These are phyloP conservation scores for Carallia pectinifolia DNA, from an alignment of 345 rosid genomes.

Conservation along the genomic window DNA sequence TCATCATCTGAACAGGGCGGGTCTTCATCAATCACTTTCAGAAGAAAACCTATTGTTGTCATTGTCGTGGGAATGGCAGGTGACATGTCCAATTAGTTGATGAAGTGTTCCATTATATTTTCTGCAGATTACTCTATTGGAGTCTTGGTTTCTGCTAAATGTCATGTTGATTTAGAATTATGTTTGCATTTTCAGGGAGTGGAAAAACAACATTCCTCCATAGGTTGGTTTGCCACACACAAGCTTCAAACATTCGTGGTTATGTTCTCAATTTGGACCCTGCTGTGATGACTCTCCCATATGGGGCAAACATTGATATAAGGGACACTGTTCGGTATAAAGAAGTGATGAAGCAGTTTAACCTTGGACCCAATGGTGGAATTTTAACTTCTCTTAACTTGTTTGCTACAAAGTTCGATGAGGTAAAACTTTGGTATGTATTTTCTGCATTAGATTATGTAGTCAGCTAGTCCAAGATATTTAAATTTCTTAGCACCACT, in stretches of 20 bases:
- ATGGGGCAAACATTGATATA: slow-evolving; percentile 75
- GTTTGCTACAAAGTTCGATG: slow-evolving; percentile 79
- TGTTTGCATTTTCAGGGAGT: slow-evolving; percentile 44
- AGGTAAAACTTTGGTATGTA: too few relatives aligned
- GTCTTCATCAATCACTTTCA: slow-evolving; percentile 45
- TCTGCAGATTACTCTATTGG: not conserved
- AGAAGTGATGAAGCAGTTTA: slow-evolving; percentile 83
- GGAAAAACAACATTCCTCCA: slow-evolving; percentile 81
- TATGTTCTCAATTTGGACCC: slow-evolving; percentile 86
- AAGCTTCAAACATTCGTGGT: slow-evolving; percentile 56
- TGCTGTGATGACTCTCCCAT: slow-evolving; percentile 81
- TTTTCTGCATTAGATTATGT: not conserved
- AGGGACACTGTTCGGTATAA: slow-evolving; percentile 77
- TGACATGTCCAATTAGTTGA: slow-evolving; percentile 12
- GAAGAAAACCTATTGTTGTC: slow-evolving; percentile 64
- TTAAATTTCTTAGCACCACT: not conserved
- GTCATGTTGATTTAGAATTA: slow-evolving; percentile 9
- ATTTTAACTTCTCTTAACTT: slow-evolving; percentile 74
- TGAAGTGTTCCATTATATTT: not conserved
- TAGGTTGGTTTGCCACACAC: slow-evolving; percentile 67
- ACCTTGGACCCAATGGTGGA: slow-evolving; percentile 84
- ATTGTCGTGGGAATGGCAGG: slow-evolving; percentile 92
- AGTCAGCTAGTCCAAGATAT: not conserved
- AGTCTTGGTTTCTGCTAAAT: not conserved
- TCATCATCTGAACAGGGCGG: slow-evolving; percentile 30